phyloP scores from a whole-genome alignment of 306 rosid species.

The Fragaria vesca region DNA sequence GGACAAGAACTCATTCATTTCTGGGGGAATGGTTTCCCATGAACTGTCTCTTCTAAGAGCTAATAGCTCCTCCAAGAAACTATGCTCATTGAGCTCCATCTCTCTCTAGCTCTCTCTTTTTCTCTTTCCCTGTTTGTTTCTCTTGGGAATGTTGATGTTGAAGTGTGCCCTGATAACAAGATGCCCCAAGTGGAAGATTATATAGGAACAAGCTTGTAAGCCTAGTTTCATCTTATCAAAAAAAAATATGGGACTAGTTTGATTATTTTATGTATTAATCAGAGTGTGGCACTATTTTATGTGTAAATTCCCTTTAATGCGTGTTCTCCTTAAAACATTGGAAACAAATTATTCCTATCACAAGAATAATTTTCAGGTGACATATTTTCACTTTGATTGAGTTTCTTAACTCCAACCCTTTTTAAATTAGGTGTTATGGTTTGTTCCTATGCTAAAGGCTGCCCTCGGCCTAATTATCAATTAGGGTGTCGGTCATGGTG shows the following conservation, averaged over 20 bases:
- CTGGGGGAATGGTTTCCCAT: constrained; percentile 54
- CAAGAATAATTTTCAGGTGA: background rate
- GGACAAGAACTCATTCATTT: constrained; percentile 52
- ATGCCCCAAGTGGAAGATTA: constrained; percentile 41
- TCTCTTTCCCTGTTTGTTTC: constrained; percentile 17
- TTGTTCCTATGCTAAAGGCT: no score
- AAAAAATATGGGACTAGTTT: constrained; percentile 11
- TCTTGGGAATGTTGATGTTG: constrained; percentile 43
- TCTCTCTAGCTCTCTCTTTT: constrained; percentile 17
- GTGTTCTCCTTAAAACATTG: constrained; percentile 10
- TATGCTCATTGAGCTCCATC: constrained; percentile 60
- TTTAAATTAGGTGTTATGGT: no score
- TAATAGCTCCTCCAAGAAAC: constrained; percentile 66
- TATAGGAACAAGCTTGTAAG: constrained; percentile 40
- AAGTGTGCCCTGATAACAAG: constrained; percentile 39
- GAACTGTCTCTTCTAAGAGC: constrained; percentile 63
- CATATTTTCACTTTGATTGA: background rate
- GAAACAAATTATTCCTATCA: background rate
- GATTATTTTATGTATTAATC: constrained; percentile 26
- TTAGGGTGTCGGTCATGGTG: no score
- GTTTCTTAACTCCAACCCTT: no score
- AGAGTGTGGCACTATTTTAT: constrained; percentile 12
- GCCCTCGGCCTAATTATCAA: no score
- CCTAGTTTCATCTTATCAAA: constrained; percentile 12
- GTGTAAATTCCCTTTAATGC: background rate